Evolutionary conservation across 805 yeast genomes (phyloP).

Genomic region (Wickerhamia fluorescens): DNA sequence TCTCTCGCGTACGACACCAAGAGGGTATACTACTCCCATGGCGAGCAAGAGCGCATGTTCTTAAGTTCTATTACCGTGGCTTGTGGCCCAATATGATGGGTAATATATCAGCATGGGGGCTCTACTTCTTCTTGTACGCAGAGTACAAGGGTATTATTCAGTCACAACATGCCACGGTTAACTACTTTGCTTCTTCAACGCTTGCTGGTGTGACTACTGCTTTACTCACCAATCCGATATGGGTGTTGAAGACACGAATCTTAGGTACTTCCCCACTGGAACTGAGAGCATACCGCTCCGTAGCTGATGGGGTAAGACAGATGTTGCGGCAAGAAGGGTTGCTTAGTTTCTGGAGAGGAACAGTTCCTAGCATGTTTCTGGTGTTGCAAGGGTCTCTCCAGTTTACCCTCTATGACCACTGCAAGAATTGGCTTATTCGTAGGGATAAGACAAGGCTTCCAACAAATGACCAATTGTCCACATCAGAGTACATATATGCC

Average conservation of each 20-base stretch:
- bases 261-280: constrained; percentile 45
- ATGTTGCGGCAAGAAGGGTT: constrained; percentile 53
- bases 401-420: constrained; percentile 75
- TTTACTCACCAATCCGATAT: constrained; percentile 79
- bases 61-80: constrained; percentile 55
- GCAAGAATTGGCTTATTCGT: constrained; percentile 38
- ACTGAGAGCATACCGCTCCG: constrained; percentile 51
- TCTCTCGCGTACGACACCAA: neutral
- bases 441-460: neutral
- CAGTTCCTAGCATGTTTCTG: constrained; percentile 67
- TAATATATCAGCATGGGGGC: constrained; percentile 81
- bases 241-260: constrained; percentile 92
- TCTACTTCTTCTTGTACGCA: constrained; percentile 75
- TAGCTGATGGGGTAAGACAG: constrained; percentile 45
- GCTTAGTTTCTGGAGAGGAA: constrained; percentile 63
- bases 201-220: constrained; percentile 73
- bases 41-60: too few species aligned
- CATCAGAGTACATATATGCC: constrained; percentile 54
- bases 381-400: constrained; percentile 89
- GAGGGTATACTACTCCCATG: neutral
- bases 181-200: constrained; percentile 29
- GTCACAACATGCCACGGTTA: constrained; percentile 13
- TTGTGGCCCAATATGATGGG: constrained; percentile 75
- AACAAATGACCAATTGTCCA: constrained; percentile 24
- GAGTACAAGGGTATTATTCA: constrained; percentile 37